Evolutionary conservation across 1,284 basidiomycete species (phyloP), one percentile per base, ranked within the genome.

Genomic region (Boletus austroedulis): DNA sequence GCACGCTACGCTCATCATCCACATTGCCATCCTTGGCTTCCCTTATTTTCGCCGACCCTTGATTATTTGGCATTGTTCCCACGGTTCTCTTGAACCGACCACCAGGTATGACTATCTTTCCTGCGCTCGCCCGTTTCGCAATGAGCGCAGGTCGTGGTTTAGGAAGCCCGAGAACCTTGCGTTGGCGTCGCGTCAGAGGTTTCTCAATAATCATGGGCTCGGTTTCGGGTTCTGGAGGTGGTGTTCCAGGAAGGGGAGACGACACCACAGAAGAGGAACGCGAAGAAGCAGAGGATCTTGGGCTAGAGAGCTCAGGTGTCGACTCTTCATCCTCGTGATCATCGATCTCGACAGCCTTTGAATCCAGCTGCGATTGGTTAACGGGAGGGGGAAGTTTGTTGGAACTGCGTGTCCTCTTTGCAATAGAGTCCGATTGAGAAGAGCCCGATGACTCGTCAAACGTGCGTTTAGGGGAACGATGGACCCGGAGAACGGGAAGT

Each of bases 91-190:
- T 76, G 63, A 70, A 80, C 58, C 76, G 74, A 36, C 81, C 82
- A n/a, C 83, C 83, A 3, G 84, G 83, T 56, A 85, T 82, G 57
- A 82, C 69, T 57, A 85, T 85, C 73, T 76, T 82, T 45, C 82
- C 81, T 44, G 78, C 77, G 56, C 79, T 70, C 43, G 63, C 66
- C 49, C 70, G 64, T 64, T 67, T 58, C 56, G 62, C 64, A 53
- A 72, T 65, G 28, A 73, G 62, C 58, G 73, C 63, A 47, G 73
- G 14, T 1, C 76, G 73, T 5, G 74, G 62, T 67, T 84, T 87
- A 0, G 88, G 87, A 38, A 90, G 67, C 2, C 87, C 86, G 4
- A 87, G 76, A 14, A 75, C 77, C 72, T 87, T 91, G 26, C 86
- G 78, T 72, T 92, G 82, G 43, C 88, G 75, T 46, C 83, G 75